Base-by-base conservation (phyloP, 2,329 filamentous ascomycete genomes). In the Trichoderma arundinaceum region DNA sequence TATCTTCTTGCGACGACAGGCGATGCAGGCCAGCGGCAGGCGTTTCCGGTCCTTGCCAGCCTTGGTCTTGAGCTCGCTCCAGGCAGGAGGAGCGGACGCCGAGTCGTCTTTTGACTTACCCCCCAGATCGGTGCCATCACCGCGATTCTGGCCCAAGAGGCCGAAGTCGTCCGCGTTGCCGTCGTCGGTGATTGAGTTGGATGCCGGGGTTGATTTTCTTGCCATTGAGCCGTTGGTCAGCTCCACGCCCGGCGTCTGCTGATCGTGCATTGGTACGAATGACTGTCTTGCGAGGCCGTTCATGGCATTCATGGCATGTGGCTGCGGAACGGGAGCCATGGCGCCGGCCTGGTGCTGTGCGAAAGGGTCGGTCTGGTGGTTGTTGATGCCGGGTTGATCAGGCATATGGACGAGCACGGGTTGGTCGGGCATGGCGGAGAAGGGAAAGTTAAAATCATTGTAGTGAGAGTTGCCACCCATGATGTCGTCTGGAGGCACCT, bases 1-100 rank as follows among this genome's bases (percentile, higher is more conserved):
- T 69, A 99, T 98, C 82, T 99, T 99, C 81, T 99, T 99, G 73
- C 95, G 86, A 39, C 95, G 88, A 74, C 95, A 99, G 43, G 94
- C 94, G 72, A 98, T 97, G 76, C 95, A 99, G 15, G 95, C 95
- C 60, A 98, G 82, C 2, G 95, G 95, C 39, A 99, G 81, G 49
- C 95, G 86, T 78, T 98, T 98, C 60, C 95, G 87, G 77, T 98
- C 95, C 77, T 98, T 99, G 15, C 95, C 95, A 2, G 95, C 95
- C 77, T 94, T 94, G 3, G 91, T 94, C 77, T 94, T 94, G 69
- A 94, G 81, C 74, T 94, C 91, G 71, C 88, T 94, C 91, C 91
- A 94, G 13, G 89, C 82, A 13, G 90, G 88, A 8, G 84, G 80
- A 8, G 83, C 80, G 58, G 86, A 86, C 6, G 82, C 77, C 69